These are phyloP conservation scores for Microdochium paspali DNA, from an alignment of 2,329 filamentous ascomycete species.

Conservation along the genomic window DNA sequence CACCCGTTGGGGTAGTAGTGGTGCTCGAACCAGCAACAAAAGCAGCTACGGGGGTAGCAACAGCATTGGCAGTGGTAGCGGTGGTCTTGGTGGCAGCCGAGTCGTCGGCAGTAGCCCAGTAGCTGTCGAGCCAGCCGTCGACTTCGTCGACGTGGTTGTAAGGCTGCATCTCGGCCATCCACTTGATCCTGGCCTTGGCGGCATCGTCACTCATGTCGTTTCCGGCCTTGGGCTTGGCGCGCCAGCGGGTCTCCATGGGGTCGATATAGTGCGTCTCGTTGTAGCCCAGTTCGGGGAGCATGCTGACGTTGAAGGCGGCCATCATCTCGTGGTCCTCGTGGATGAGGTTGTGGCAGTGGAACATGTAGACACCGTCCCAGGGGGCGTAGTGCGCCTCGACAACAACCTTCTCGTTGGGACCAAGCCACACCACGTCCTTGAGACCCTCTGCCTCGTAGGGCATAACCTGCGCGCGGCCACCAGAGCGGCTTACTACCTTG, in stretches of 20 bases:
- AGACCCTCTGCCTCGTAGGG: conserved; percentile 44
- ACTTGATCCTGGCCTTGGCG: conserved; percentile 18
- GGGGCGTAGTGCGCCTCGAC: conserved; percentile 42
- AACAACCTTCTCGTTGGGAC: conserved; percentile 35
- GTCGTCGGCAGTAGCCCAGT: no score
- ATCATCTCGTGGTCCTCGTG: conserved; percentile 38
- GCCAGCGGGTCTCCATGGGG: conserved; percentile 26
- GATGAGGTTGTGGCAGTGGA: conserved; percentile 36
- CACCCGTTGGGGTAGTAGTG: no score
- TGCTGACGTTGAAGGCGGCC: conserved; percentile 33
- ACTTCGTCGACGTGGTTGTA: conserved; percentile 22
- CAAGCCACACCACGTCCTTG: conserved; percentile 50
- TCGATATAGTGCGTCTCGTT: conserved; percentile 24
- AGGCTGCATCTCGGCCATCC: conserved; percentile 20
- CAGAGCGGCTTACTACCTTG: conserved; percentile 37
- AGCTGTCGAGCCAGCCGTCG: conserved; percentile 1
- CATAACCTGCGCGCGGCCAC: conserved; percentile 29
- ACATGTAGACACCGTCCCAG: conserved; percentile 42
- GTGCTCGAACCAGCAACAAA: no score
- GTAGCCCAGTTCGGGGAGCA: conserved; percentile 26
- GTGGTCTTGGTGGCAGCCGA: no score
- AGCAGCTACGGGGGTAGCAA: no score
- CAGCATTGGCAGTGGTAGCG: no score
- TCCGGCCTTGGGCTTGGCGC: conserved; percentile 17
- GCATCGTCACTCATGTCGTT: conserved; percentile 14